A percentile compares a stretch with the other conserved stretches of the same genome.
phyloP scores from a whole-genome alignment of 352 stramenopile species.

The Pythium myriotylum region DNA sequence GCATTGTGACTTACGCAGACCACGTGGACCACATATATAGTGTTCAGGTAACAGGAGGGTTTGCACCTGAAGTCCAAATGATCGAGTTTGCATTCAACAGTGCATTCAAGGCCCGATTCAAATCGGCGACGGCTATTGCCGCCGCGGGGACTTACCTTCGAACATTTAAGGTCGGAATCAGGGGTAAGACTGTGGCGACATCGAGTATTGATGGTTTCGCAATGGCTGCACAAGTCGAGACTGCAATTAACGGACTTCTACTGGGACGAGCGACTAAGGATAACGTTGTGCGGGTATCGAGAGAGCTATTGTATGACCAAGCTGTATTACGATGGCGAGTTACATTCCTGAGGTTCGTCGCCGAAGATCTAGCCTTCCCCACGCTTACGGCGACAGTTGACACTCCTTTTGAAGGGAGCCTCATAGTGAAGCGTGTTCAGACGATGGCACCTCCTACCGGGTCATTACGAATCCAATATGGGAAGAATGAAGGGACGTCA shows the following conservation, averaged over 20 bases:
- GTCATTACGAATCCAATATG: conserved; percentile 49
- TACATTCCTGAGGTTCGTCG: conserved; percentile 52
- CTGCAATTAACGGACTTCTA: conserved; percentile 46
- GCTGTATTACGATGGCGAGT: conserved; percentile 54
- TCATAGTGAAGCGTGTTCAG: conserved; percentile 25
- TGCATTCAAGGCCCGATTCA: conserved; percentile 52
- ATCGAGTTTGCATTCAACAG: conserved; percentile 54
- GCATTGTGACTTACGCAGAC: conserved; percentile 53
- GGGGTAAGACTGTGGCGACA: conserved; percentile 6
- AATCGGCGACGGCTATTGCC: conserved; percentile 33
- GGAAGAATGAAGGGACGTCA: conserved; percentile 9
- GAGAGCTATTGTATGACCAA: conserved; percentile 33
- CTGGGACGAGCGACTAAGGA: conserved; percentile 12
- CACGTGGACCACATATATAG: conserved; percentile 62
- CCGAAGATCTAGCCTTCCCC: conserved; percentile 37
- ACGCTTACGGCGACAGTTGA: conserved; percentile 34
- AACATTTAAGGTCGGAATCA: conserved; percentile 43
- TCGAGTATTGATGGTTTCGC: conserved; percentile 55
- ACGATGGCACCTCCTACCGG: conserved; percentile 36
- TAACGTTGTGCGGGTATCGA: conserved; percentile 36
- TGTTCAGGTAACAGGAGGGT: conserved; percentile 50
- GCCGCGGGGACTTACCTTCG: conserved; percentile 41
- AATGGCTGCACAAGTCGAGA: conserved; percentile 38
- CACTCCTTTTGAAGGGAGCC: conserved; percentile 45
- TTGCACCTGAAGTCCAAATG: conserved; percentile 42